phyloP scores from a whole-genome alignment of 2,329 filamentous ascomycete species.

The Kalmusia sp. region DNA sequence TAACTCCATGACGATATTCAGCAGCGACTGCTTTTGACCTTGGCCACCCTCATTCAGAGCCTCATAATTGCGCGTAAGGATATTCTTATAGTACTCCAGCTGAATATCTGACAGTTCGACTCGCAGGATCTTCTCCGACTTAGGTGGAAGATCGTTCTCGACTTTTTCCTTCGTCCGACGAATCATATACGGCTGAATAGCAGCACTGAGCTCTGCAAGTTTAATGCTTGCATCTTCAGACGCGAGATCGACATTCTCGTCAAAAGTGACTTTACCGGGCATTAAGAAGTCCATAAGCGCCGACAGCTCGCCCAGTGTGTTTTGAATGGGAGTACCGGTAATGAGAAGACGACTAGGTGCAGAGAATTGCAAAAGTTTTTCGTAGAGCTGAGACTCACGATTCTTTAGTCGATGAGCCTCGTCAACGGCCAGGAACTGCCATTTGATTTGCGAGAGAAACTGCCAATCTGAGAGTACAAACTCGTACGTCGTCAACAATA shows the following conservation, averaged over 20 bases:
- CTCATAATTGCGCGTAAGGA: slow-evolving; percentile 93
- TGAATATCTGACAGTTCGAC: slow-evolving; percentile 97
- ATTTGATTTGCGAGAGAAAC: slow-evolving; percentile 89
- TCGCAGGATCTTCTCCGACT: slow-evolving; percentile 98
- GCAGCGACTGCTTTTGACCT: slow-evolving; percentile 90
- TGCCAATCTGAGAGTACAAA: slow-evolving; percentile 87
- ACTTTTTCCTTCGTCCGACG: slow-evolving; percentile 97
- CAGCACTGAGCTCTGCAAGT: slow-evolving; percentile 81
- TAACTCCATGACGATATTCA: slow-evolving; percentile 99
- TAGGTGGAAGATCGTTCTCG: slow-evolving; percentile 93
- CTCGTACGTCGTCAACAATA: slow-evolving; percentile 97
- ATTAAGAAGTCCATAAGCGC: slow-evolving; percentile 96
- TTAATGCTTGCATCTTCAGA: slow-evolving; percentile 85
- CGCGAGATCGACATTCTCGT: slow-evolving; percentile 86
- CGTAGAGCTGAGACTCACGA: slow-evolving; percentile 90
- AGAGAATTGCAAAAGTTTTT: slow-evolving; percentile 83
- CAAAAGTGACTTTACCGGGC: slow-evolving; percentile 89
- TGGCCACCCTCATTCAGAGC: slow-evolving; percentile 89
- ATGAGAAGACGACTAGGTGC: slow-evolving; percentile 90
- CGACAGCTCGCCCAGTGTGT: slow-evolving; percentile 90
- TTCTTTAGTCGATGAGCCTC: slow-evolving; percentile 98
- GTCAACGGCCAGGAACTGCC: slow-evolving; percentile 96
- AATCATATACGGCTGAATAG: slow-evolving; percentile 93
- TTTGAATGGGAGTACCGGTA: slow-evolving; percentile 96
- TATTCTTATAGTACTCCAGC: slow-evolving; percentile 98